Evolutionary conservation across 345 rosid species (phyloP).

Genomic region (Sonneratia caseolaris): DNA sequence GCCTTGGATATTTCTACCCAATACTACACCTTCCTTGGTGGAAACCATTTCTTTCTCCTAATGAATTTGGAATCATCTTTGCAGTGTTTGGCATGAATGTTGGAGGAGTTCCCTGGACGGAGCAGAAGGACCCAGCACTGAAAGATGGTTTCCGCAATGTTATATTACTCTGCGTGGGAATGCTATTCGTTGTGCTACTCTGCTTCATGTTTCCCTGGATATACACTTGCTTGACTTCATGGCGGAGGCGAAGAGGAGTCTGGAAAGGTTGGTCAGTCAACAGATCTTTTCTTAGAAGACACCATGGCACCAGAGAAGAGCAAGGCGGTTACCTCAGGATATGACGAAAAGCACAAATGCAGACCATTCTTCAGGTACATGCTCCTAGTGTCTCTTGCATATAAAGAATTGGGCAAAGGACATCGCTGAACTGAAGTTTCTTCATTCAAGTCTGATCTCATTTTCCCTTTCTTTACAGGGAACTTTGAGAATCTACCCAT

Average conservation of each 20-base stretch:
- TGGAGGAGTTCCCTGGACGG: slow-evolving; percentile 99
- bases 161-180: slow-evolving; percentile 56
- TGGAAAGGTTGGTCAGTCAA: slow-evolving; percentile 62
- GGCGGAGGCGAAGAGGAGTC: slow-evolving; percentile 42
- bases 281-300: slow-evolving; percentile 54
- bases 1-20: too few relatives aligned
- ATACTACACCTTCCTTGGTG: too few relatives aligned
- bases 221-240: slow-evolving; percentile 36
- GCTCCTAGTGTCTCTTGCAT: background rate
- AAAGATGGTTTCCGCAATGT: slow-evolving; percentile 82
- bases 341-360: background rate
- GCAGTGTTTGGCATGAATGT: slow-evolving; percentile 98
- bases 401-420: too few relatives aligned
- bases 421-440: too few relatives aligned
- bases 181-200: slow-evolving; percentile 41
- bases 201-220: slow-evolving; percentile 64
- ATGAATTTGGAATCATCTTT: background rate
- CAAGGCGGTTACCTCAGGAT: slow-evolving; percentile 69
- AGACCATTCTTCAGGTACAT: background rate
- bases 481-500: background rate
- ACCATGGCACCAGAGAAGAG: slow-evolving; percentile 29
- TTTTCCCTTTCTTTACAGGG: background rate
- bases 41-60: too few relatives aligned
- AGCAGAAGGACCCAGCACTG: slow-evolving; percentile 47
- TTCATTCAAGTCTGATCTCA: background rate